phyloP scores from a whole-genome alignment of 108 stramenopile species.

The Cyclotella kingstonii region DNA sequence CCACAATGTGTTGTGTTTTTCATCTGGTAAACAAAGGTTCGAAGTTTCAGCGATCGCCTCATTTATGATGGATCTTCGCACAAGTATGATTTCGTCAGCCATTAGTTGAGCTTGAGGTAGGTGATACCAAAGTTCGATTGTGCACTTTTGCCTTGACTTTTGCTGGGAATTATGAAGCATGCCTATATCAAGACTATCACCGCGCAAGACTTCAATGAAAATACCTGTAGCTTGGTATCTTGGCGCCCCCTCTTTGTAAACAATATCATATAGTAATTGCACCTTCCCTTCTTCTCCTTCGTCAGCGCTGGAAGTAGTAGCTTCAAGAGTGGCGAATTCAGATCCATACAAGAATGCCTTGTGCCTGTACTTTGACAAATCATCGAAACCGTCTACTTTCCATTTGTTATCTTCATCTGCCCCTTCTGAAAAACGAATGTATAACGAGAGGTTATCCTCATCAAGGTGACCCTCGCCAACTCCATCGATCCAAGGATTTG shows the following conservation, averaged over 20 bases:
- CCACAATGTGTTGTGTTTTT: conserved; percentile 66
- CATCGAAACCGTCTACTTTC: conserved; percentile 68
- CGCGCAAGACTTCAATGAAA: conserved; percentile 58
- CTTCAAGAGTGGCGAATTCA: conserved; percentile 46
- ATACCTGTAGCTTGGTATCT: conserved; percentile 58
- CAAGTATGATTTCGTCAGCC: conserved; percentile 61
- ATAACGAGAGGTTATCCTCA: conserved; percentile 85
- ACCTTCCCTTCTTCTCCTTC: conserved; percentile 88
- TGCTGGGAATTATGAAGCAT: conserved; percentile 66
- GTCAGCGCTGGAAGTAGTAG: conserved; percentile 78
- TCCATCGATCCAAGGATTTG: conserved; percentile 76
- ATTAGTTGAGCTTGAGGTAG: conserved; percentile 55
- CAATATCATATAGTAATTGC: conserved; percentile 76
- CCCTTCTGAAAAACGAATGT: conserved; percentile 84
- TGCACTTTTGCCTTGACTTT: conserved; percentile 64
- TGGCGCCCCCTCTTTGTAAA: conserved; percentile 60
- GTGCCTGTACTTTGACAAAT: conserved; percentile 70
- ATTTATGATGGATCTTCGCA: conserved; percentile 55
- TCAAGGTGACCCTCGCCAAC: conserved; percentile 82
- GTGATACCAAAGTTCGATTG: conserved; percentile 84
- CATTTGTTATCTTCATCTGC: conserved; percentile 71
- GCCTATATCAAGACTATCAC: conserved; percentile 81
- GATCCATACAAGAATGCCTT: conserved; percentile 53
- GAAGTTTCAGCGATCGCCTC: conserved; percentile 56
- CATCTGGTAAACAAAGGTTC: conserved; percentile 58